Conservation (phyloP, 257 asterid genomes). For the Verbena officinalis region DNA sequence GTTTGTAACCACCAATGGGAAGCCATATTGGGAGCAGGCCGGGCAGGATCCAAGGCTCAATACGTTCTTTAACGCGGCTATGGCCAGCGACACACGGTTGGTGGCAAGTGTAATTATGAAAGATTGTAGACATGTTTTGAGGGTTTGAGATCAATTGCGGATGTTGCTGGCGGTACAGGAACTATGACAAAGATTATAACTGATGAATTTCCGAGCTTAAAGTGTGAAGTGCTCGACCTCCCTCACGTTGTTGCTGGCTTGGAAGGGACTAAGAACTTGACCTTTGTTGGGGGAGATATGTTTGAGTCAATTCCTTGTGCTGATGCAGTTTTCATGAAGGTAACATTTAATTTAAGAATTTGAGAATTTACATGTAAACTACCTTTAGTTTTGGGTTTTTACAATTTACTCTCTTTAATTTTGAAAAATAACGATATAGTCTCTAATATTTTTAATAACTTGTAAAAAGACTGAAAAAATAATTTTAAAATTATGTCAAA, state of each 20-base stretch:
- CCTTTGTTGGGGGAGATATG: background rate
- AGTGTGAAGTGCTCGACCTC: background rate
- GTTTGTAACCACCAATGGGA: background rate
- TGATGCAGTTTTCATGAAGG: constrained; percentile 6
- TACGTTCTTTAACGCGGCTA: background rate
- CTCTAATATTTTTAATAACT: too few relatives aligned
- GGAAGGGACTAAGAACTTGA: background rate
- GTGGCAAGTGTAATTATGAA: background rate
- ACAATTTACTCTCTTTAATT: too few relatives aligned
- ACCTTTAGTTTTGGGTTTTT: too few relatives aligned
- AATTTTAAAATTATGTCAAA: too few relatives aligned
- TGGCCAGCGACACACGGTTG: background rate
- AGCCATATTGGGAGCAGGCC: background rate
- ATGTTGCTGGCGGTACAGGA: background rate
- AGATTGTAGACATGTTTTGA: background rate
- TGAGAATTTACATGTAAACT: too few relatives aligned
- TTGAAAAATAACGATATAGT: too few relatives aligned
- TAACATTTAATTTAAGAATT: background rate
- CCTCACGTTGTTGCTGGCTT: background rate
- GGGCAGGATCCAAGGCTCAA: background rate
- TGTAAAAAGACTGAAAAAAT: too few relatives aligned
- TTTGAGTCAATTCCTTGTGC: background rate
- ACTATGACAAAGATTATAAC: background rate
- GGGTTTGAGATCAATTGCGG: background rate
- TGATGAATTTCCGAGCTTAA: background rate